Conservation (phyloP, 352 stramenopile genomes). For the Phytophthora sansomeana region DNA sequence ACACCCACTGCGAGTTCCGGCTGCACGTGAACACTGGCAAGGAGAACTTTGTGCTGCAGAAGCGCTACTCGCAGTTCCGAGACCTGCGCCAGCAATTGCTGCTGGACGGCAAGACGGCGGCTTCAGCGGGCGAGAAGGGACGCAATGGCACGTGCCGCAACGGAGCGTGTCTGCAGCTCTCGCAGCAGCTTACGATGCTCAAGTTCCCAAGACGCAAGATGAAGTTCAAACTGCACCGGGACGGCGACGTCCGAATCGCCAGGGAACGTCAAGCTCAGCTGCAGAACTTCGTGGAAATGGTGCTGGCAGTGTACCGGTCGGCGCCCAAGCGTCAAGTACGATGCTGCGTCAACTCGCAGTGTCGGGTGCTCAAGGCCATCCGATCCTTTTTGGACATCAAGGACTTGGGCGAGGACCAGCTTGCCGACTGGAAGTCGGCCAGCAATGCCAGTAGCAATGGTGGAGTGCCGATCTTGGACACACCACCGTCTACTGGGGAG, state of each 20-base stretch:
- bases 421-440: constrained; percentile 29
- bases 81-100: constrained; percentile 63
- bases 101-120: constrained; percentile 9
- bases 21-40: constrained; percentile 63
- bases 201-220: constrained; percentile 69
- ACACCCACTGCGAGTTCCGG: constrained; percentile 60
- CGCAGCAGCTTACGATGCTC: constrained; percentile 43
- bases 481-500: constrained; percentile 14
- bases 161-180: constrained; percentile 53
- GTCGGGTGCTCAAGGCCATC: constrained; percentile 50
- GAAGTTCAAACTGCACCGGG: constrained; percentile 27
- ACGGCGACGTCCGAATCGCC: constrained; percentile 42
- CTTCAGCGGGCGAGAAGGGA: constrained; percentile 15
- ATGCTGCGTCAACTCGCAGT: constrained; percentile 66
- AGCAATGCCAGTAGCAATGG: constrained; percentile 23
- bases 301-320: constrained; percentile 60
- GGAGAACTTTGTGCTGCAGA: constrained; percentile 64
- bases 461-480: constrained; percentile 36
- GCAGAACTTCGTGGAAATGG: constrained; percentile 60
- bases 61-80: constrained; percentile 80
- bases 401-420: constrained; percentile 30
- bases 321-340: constrained; percentile 58
- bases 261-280: constrained; percentile 49
- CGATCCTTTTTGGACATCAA: constrained; percentile 59
- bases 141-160: constrained; percentile 38